Conservation (phyloP, 306 rosid genomes). For the Boehmeria nivea region DNA sequence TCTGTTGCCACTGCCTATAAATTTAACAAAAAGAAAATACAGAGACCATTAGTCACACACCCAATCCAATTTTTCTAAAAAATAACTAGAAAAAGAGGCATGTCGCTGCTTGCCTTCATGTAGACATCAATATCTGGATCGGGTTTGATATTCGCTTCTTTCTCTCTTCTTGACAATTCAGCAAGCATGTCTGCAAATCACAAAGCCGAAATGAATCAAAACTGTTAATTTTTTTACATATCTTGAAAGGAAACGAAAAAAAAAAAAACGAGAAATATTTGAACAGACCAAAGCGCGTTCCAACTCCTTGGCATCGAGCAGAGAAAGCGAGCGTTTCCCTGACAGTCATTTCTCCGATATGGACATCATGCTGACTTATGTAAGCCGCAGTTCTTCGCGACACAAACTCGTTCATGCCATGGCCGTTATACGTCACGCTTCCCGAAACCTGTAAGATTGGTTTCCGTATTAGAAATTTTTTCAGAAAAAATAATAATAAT, state of each 20-base stretch:
- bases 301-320: slow-evolving; percentile 49
- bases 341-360: slow-evolving; percentile 47
- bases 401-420: slow-evolving; percentile 35
- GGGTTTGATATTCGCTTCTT: slow-evolving; percentile 36
- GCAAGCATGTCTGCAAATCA: slow-evolving; percentile 33
- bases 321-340: slow-evolving; percentile 46
- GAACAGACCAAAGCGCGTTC: slow-evolving; percentile 33
- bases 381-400: slow-evolving; percentile 45
- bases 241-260: neutral
- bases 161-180: slow-evolving; percentile 47
- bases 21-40: neutral
- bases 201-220: neutral
- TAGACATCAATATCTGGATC: slow-evolving; percentile 43
- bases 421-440: slow-evolving; percentile 40
- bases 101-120: slow-evolving; percentile 31
- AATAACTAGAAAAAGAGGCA: neutral
- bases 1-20: slow-evolving; percentile 59
- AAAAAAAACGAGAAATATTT: no score
- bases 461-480: neutral
- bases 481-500: no score
- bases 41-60: neutral
- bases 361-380: slow-evolving; percentile 40
- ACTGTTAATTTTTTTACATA: neutral
- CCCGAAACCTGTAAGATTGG: slow-evolving; percentile 21
- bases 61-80: no score